Evolutionary conservation across 2,329 filamentous ascomycete species (phyloP), one percentile per base, ranked within the genome.

Genomic region (Dactylella cylindrospora): DNA sequence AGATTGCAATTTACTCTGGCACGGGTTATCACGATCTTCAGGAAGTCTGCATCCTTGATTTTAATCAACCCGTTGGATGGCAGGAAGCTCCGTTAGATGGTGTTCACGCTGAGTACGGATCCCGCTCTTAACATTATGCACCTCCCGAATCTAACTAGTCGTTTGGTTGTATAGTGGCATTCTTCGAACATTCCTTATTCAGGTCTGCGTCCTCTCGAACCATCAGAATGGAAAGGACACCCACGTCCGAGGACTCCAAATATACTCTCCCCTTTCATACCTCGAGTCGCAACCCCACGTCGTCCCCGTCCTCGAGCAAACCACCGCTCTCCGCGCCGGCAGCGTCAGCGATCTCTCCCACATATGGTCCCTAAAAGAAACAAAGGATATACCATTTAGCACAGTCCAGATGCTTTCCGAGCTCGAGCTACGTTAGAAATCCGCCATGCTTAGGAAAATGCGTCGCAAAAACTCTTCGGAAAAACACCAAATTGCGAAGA

Each of bases 161-260:
- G 23, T 5, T 46, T 4, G 1, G 22, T 35, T 13, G 28, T 7
- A 20, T 29, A 68, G 66, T 13, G 68, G 68, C 68, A 86, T 90
- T 1, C 80, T 97, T 13, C 83, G 90, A 61, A 90, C 88, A 12
- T 95, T 91, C 75, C 82, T 97, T 23, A 79, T 98, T 22, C 90
- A 97, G 73, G 84, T 97, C 70, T 84, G 87, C 67, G 85, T 98
- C 41, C 80, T 91, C 45, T 93, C 97, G 75, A 98, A 98, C 71
- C 93, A 98, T 72, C 93, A 98, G 74, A 98, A 98, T 72, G 93
- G 93, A 66, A 98, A 98, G 73, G 93, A 98, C 72, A 98, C 93
- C n/a, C 93, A 98, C 76, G 80, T 98, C 19, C 81, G 93, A 12
- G 91, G 90, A 1, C 80, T 98, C 72, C 94, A 95, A 75, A 85